Evolutionary conservation across 2,329 filamentous ascomycete species (phyloP).

Genomic region (Lecanicillium sp.): DNA sequence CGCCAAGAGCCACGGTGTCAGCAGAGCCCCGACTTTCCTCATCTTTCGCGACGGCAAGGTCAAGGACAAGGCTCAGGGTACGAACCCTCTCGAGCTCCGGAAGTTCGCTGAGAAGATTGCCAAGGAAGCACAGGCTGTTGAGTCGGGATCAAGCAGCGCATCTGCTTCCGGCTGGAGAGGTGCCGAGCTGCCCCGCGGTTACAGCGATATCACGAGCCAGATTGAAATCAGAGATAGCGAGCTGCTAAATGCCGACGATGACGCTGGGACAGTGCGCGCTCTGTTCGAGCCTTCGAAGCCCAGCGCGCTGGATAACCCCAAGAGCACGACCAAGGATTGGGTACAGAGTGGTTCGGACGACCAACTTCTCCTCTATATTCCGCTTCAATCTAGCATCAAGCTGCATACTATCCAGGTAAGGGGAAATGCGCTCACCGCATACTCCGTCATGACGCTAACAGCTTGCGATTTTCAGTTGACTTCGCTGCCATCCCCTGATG

Average conservation of each 20-base stretch:
- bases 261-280: conserved; percentile 64
- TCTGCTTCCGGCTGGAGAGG: conserved; percentile 57
- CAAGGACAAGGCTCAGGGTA: conserved; percentile 65
- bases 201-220: conserved; percentile 75
- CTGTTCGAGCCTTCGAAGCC: conserved; percentile 70
- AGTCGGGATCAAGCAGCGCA: conserved; percentile 32
- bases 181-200: conserved; percentile 69
- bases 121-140: conserved; percentile 56
- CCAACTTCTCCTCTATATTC: conserved; percentile 87
- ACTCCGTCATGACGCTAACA: conserved; percentile 20
- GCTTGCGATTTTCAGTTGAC: conserved; percentile 56
- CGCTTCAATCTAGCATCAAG: conserved; percentile 83
- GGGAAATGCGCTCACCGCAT: neutral
- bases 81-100: conserved; percentile 64
- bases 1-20: conserved; percentile 65
- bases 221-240: conserved; percentile 77
- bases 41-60: conserved; percentile 69
- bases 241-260: conserved; percentile 77
- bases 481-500: conserved; percentile 59
- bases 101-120: conserved; percentile 65
- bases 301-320: conserved; percentile 52
- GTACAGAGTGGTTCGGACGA: conserved; percentile 96
- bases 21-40: conserved; percentile 83
- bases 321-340: conserved; percentile 62
- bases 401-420: conserved; percentile 71